Base-by-base conservation (phyloP, 2,329 filamentous ascomycete genomes). In the Bertia moriformis region DNA sequence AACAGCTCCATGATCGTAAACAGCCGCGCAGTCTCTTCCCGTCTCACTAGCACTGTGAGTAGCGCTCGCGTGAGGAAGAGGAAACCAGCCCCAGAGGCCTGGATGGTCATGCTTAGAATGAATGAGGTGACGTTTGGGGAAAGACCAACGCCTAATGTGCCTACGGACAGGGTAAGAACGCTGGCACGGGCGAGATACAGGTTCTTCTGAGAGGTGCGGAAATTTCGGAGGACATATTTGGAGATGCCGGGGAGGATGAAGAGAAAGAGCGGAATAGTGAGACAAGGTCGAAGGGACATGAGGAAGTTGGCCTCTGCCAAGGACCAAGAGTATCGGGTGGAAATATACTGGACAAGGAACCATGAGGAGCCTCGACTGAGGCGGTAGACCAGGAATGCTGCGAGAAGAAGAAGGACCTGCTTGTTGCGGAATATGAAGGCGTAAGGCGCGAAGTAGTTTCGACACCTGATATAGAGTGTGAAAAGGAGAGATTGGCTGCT, bases 341-440 rank as follows among this genome's bases (percentile, higher is more conserved):
- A 69, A 14, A 67, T 62, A 46, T 70, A 70, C 41, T 66, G 63
- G n/a, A 67, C 55, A 13, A 69, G 47, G 39, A 69, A 56, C 44
- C 57, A 61, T 14, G 63, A 52, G 7, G 62, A 60, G 37, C 65
- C 63, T 18, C 63, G 57, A 38, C 62, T 64, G 4, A 69, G 51
- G n/a, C 62, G 57, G 45, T 62, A 65, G 13, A 65, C 60, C 17
- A 69, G 46, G 42, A 68, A 68, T 0, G 62, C 58, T 10, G 62
- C 57, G 5, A 67, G 49, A 3, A 64, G 56, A 18, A 68, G 50
- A 1, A 60, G 51, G 14, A 61, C 51, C 33, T 60, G 58, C 24
- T 54, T 58, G 37, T 56, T 54, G 38, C 60, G 46, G 33, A 65
- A 54, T 3, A 57, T 51, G 37, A 63, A 57, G 4, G 55, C 49